phyloP scores from a whole-genome alignment of 208 protist species.

The Leishmania tropica region DNA sequence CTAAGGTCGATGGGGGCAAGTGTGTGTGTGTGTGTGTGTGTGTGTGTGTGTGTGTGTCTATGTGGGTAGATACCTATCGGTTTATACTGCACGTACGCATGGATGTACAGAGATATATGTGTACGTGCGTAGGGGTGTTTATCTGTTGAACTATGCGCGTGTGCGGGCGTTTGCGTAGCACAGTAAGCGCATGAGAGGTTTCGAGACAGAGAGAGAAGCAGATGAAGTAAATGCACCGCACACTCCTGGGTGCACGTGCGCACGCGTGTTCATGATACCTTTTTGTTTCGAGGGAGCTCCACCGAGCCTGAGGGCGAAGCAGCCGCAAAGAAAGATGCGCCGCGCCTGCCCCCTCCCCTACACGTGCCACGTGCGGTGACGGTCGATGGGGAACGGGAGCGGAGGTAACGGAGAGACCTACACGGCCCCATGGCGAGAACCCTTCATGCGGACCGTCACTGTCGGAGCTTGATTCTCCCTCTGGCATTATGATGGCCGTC shows the following conservation, averaged over 20 bases:
- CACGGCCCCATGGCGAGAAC: neutral
- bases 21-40: neutral
- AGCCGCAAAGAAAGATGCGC: neutral
- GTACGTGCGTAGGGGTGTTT: neutral
- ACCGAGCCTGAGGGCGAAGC: neutral
- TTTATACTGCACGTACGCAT: neutral
- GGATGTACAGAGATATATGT: neutral
- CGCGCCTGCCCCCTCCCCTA: neutral
- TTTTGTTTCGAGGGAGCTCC: neutral
- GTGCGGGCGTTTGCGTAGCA: neutral
- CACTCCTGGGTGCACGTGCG: neutral
- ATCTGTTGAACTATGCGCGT: neutral
- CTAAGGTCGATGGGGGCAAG: neutral
- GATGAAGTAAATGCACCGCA: neutral
- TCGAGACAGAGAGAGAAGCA: neutral
- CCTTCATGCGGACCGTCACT: neutral
- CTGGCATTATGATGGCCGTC: neutral
- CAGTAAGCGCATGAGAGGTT: neutral
- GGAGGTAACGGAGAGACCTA: neutral
- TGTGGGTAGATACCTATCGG: neutral
- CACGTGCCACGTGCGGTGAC: neutral
- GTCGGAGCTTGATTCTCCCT: neutral
- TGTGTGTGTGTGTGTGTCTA: neutral
- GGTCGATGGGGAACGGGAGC: neutral
- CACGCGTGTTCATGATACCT: neutral